A percentile compares a stretch with the other conserved stretches of the same genome.
These are phyloP conservation scores for Globisporangium lucens DNA, from an alignment of 352 stramenopile genomes.

Conservation along the genomic window DNA sequence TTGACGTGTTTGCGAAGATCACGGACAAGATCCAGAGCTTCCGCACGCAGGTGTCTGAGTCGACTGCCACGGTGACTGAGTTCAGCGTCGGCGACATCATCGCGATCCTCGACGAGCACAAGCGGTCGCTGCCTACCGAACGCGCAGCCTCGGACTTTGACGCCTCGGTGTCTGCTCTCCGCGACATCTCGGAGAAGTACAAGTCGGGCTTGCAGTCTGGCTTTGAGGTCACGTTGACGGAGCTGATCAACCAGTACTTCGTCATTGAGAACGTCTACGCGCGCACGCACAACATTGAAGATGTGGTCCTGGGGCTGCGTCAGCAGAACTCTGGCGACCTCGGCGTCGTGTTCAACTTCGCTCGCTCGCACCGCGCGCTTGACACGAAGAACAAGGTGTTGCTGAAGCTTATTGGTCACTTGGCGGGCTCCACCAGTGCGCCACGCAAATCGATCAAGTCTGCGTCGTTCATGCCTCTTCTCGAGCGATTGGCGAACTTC, in stretches of 20 bases:
- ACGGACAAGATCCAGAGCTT: slow-evolving; percentile 78
- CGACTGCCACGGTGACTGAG: slow-evolving; percentile 26
- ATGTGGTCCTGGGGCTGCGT: slow-evolving; percentile 81
- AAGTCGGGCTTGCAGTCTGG: slow-evolving; percentile 63
- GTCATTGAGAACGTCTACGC: slow-evolving; percentile 74
- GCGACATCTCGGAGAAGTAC: slow-evolving; percentile 78
- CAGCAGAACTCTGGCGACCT: slow-evolving; percentile 90
- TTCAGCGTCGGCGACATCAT: slow-evolving; percentile 59
- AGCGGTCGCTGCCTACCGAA: slow-evolving; percentile 47
- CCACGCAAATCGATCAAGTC: slow-evolving; percentile 58
- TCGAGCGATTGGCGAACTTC: slow-evolving; percentile 87
- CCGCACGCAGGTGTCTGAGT: slow-evolving; percentile 40
- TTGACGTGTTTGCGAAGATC: slow-evolving; percentile 89
- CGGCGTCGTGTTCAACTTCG: slow-evolving; percentile 83
- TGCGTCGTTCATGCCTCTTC: slow-evolving; percentile 69
- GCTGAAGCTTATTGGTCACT: slow-evolving; percentile 60
- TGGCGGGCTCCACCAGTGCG: slow-evolving; percentile 34
- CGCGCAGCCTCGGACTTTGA: slow-evolving; percentile 73
- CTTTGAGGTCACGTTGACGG: slow-evolving; percentile 57
- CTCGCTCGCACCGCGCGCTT: slow-evolving; percentile 90
- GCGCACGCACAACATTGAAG: slow-evolving; percentile 75
- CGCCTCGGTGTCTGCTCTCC: slow-evolving; percentile 56
- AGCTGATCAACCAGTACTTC: slow-evolving; percentile 83
- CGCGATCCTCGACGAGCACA: slow-evolving; percentile 63
- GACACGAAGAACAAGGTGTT: slow-evolving; percentile 84